phyloP scores from a whole-genome alignment of 441 rosid genomes.

The Mallotus repandus region DNA sequence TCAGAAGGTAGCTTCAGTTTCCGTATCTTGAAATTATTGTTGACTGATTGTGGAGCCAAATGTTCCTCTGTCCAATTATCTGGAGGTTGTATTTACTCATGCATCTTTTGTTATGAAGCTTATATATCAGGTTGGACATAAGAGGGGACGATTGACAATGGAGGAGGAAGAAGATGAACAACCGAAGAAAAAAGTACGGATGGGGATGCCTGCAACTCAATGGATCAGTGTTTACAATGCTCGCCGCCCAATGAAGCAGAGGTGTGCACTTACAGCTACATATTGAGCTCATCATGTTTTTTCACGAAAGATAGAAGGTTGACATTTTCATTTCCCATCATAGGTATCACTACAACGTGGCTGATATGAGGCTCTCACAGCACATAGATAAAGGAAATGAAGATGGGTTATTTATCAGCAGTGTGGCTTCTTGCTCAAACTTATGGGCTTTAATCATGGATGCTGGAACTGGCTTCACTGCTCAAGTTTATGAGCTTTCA shows the following conservation, averaged over 20 bases:
- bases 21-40: conserved; percentile 12
- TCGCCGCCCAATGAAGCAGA: conserved; percentile 92
- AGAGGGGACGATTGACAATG: conserved; percentile 82
- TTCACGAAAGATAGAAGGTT: conserved; percentile 8
- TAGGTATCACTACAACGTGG: conserved; percentile 92
- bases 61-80: neutral
- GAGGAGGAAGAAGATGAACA: conserved; percentile 92
- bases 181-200: conserved; percentile 81
- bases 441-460: conserved; percentile 98
- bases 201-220: conserved; percentile 98
- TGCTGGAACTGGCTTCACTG: conserved; percentile 79
- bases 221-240: conserved; percentile 96
- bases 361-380: conserved; percentile 68
- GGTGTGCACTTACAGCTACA: conserved; percentile 38
- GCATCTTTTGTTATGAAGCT: conserved; percentile 49
- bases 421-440: conserved; percentile 77
- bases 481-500: conserved; percentile 83
- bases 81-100: conserved; percentile 23
- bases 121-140: conserved; percentile 84
- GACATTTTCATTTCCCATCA: conserved; percentile 23
- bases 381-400: conserved; percentile 85
- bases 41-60: conserved; percentile 7
- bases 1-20: conserved; percentile 61
- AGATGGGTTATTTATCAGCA: conserved; percentile 86
- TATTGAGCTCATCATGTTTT: conserved; percentile 14